Evolutionary conservation across 2,329 filamentous ascomycete species (phyloP).

Genomic region (Aspergillus intermedius): DNA sequence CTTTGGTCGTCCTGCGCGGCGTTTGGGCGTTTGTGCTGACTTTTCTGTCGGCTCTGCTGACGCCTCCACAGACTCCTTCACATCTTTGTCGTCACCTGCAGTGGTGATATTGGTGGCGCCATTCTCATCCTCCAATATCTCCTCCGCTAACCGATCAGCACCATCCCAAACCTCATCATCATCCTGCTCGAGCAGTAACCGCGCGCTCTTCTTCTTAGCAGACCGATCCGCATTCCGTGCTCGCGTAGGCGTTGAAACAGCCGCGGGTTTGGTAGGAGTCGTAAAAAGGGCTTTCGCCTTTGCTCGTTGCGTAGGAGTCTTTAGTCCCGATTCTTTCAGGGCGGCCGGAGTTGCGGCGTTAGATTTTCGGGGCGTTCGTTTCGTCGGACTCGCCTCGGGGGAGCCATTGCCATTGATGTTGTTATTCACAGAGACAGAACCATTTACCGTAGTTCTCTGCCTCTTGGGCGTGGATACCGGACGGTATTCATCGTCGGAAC

Average conservation of each 20-base stretch:
- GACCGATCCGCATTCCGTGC: conserved; percentile 72
- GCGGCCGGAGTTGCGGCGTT: conserved; percentile 19
- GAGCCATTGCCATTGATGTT: conserved; percentile 21
- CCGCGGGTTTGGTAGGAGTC: conserved; percentile 32
- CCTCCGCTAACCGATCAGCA: conserved; percentile 60
- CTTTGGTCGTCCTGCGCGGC: conserved; percentile 51
- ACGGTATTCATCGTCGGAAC: conserved; percentile 26
- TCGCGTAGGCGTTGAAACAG: conserved; percentile 53
- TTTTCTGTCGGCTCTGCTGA: conserved; percentile 35
- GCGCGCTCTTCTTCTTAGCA: conserved; percentile 76
- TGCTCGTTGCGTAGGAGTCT: conserved; percentile 32
- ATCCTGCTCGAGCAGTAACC: conserved; percentile 67
- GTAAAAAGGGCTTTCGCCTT: conserved; percentile 34
- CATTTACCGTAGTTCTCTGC: conserved; percentile 24
- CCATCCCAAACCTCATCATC: conserved; percentile 59
- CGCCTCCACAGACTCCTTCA: conserved; percentile 27
- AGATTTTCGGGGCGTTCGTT: conserved; percentile 29
- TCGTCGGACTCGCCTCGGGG: conserved; percentile 18
- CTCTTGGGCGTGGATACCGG: conserved; percentile 36
- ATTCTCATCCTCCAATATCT: conserved; percentile 54
- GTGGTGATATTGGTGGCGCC: conserved; percentile 19
- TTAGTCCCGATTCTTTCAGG: conserved; percentile 29
- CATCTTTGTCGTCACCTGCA: conserved; percentile 16
- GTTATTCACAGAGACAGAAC: conserved; percentile 19
- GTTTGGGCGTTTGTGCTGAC: conserved; percentile 45